phyloP scores from a whole-genome alignment of 2,329 filamentous ascomycete genomes.

The Colletotrichum eremochloae region DNA sequence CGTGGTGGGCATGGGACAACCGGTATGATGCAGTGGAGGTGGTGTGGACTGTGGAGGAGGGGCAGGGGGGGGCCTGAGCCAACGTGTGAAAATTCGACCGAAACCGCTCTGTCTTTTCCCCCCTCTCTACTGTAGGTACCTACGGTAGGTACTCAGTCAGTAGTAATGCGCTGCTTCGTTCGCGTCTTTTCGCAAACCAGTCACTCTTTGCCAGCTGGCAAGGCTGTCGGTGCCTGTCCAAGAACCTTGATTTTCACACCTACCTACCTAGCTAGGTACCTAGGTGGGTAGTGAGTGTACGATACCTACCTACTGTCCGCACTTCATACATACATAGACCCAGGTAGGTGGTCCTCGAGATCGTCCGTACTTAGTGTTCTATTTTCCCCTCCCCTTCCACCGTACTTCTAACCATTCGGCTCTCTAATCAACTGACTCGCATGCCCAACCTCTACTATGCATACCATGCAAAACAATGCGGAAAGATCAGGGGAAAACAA shows the following conservation, averaged over 20 bases:
- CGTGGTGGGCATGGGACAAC: conserved; percentile 18
- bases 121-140: background rate
- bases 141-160: too few relatives aligned
- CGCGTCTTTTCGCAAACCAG: background rate
- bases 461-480: background rate
- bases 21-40: conserved; percentile 42
- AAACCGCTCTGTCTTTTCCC: conserved; percentile 12
- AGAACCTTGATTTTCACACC: background rate
- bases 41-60: conserved; percentile 42
- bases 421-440: background rate
- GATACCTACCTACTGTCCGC: too few relatives aligned
- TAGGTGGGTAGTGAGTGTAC: too few relatives aligned
- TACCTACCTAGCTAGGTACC: background rate
- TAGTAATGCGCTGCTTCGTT: background rate
- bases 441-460: too few relatives aligned
- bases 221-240: background rate
- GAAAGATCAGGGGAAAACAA: background rate
- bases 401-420: background rate
- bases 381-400: background rate
- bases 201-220: background rate
- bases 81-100: conserved; percentile 35
- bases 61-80: conserved; percentile 36
- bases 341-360: too few relatives aligned
- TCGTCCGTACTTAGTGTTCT: background rate
- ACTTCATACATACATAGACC: too few relatives aligned